Evolutionary conservation across 192 early-diverging fungal species (phyloP).

Genomic region (Cladochytrium replicatum): DNA sequence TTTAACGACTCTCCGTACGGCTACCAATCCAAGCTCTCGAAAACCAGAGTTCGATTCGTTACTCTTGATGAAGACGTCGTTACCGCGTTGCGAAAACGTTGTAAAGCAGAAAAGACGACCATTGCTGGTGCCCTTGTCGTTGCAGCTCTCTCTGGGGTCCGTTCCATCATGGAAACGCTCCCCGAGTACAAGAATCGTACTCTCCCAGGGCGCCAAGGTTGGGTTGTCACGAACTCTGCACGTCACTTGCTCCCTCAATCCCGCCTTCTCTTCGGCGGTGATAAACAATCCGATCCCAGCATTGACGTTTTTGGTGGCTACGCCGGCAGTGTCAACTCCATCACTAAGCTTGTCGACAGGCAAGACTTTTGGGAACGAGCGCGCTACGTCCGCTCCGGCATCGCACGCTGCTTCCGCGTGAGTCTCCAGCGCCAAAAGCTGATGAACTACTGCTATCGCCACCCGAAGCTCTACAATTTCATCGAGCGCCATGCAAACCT

Average conservation of each 20-base stretch:
- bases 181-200: constrained; percentile 11
- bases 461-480: constrained; percentile 26
- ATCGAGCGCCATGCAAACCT: constrained; percentile 28
- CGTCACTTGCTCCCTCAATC: constrained; percentile 34
- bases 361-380: constrained; percentile 27
- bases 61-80: constrained; percentile 23
- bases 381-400: constrained; percentile 18
- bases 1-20: background rate
- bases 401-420: constrained; percentile 8
- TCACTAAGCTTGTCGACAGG: constrained; percentile 11
- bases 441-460: constrained; percentile 30
- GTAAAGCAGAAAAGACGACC: constrained; percentile 21
- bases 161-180: background rate
- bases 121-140: constrained; percentile 34
- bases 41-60: constrained; percentile 17
- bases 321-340: constrained; percentile 25
- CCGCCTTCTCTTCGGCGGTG: constrained; percentile 31
- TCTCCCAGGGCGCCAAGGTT: constrained; percentile 33
- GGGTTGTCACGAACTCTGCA: constrained; percentile 33
- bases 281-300: constrained; percentile 26
- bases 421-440: constrained; percentile 31
- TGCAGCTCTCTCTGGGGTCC: constrained; percentile 26
- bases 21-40: background rate
- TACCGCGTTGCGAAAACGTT: constrained; percentile 9
- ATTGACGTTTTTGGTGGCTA: constrained; percentile 36